phyloP scores from a whole-genome alignment of 164 flowering plant species.

The Pachysandra terminalis region DNA sequence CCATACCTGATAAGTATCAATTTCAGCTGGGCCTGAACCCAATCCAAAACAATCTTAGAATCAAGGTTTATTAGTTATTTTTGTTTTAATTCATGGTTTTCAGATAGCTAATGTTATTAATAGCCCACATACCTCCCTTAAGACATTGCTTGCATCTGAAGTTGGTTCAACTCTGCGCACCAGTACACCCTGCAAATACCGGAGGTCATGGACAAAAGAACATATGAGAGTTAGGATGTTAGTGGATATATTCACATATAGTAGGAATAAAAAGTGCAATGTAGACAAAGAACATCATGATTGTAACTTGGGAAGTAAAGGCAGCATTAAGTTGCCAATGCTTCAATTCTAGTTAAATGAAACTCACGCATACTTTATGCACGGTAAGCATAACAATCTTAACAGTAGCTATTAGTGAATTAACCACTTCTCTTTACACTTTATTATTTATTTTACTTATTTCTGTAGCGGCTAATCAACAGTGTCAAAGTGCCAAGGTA shows the following conservation, averaged over 20 bases:
- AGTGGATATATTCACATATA: slow-evolving; percentile 4
- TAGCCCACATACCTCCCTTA: slow-evolving; percentile 69
- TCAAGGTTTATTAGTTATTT: too few species aligned
- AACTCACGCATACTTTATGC: not conserved
- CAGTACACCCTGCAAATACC: slow-evolving; percentile 69
- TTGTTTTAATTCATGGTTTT: not conserved
- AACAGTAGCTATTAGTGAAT: too few species aligned
- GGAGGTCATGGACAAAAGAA: slow-evolving; percentile 3
- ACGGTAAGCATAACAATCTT: too few species aligned
- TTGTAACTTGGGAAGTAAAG: not conserved
- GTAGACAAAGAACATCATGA: too few species aligned
- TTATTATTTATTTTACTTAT: too few species aligned
- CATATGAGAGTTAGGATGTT: not conserved
- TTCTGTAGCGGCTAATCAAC: not conserved
- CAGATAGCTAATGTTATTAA: not conserved
- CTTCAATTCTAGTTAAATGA: not conserved
- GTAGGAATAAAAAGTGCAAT: not conserved
- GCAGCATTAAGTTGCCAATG: not conserved
- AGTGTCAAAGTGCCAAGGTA: not conserved
- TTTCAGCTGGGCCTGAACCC: too few species aligned
- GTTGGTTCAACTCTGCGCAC: slow-evolving; percentile 92
- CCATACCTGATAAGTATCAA: too few species aligned
- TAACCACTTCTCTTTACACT: too few species aligned
- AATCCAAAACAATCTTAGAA: too few species aligned
- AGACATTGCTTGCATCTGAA: slow-evolving; percentile 67